Evolutionary conservation across 768 basidiomycete species (phyloP), one percentile per base, ranked within the genome.

Genomic region (Termitomyces sp.): DNA sequence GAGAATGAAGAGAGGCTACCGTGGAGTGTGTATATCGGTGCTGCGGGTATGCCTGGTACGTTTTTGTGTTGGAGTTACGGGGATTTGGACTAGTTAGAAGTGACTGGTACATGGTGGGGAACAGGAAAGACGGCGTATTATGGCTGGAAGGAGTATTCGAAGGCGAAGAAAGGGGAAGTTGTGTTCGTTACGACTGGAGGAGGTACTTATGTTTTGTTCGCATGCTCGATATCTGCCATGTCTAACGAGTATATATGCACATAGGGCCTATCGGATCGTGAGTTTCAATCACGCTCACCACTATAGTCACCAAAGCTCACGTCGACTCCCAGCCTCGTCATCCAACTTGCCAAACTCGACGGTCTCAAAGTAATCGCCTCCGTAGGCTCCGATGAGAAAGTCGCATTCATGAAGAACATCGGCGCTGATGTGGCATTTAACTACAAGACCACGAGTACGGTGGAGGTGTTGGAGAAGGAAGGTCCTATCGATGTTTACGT

Each of bases 341-440:
- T 82, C 45, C 82, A 84, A 56, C 66, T 82, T 5, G 81, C 82
- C 0, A 83, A 84, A 51, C 61, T 63, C 0, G 76, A 80, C n/a
- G 81, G 81, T 3, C 65, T 79, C 24, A 87, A 85, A 63, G 89
- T 91, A 39, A 87, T 92, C 49, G 86, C 81, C 0, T 87, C 84
- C 0, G 85, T 87, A 0, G 87, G 90, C 1, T 81, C 82, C 0
- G 86, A 90, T n/a, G 85, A 87, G 52, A 91, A 92, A 69, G 86
- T 91, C 7, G 67, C 74, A 5, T 87, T 80, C 64, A 70, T 87
- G 70, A 78, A 77, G 49, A 76, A 78, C 3, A 62, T 88, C n/a
- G 89, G 87, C 0, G 82, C 83, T 0, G 88, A 91, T 62, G 79
- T 86, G 6, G 83, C 78, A 0, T 89, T 89, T 74, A 89, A 91